Evolutionary conservation across 805 yeast species (phyloP), one percentile per base, ranked within the genome.

Genomic region (Hanseniaspora nectarophila): DNA sequence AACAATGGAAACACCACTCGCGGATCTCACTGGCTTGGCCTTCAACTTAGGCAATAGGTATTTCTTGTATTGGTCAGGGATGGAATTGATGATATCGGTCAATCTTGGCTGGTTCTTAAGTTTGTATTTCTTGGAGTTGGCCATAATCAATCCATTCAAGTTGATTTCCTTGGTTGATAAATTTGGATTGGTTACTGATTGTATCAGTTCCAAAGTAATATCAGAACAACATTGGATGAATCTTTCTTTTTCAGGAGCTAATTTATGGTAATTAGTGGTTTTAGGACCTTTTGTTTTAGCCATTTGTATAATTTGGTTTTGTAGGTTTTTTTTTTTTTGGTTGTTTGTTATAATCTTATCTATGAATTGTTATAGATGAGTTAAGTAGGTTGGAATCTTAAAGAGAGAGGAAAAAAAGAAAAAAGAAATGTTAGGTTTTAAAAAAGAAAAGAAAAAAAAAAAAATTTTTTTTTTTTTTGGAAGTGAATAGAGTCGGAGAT

Each of bases 11-110:
- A 92, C 95, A 60, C 98, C 98, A 10, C 95, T 85, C 0, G 98
- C 98, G 0, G 98, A 92, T 67, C 98, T 77, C 43, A 92, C 97
- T 0, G 98, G 98, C 67, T 92, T 92, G n/a, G 98, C 98, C 68
- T 92, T 86, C 43, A 92, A 73, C 68, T 89, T 89, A 2, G 97
- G 98, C 37, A 92, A 73, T 51, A 92, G 69, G 62, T 88, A 88
- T 64, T 87, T 87, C 67, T 86, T 87, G 68, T 90, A 84, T 63
- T 90, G 96, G 63, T 90, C 97, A 9, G 98, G 98, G 55, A 92
- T 90, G 1, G 97, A 85, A 34, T 87, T 78, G 31, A 92, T 90
- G 60, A 92, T 88, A 67, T 92, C 98, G 1, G 97, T 90, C 47
- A 92, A 73, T 60, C 97, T 73, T 16, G 98, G 98, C 64, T 89